Percentiles rank a stretch among this genome's conserved stretches.
Conservation (phyloP, 2,329 filamentous ascomycete genomes). For the Penicillium brasilianum region DNA sequence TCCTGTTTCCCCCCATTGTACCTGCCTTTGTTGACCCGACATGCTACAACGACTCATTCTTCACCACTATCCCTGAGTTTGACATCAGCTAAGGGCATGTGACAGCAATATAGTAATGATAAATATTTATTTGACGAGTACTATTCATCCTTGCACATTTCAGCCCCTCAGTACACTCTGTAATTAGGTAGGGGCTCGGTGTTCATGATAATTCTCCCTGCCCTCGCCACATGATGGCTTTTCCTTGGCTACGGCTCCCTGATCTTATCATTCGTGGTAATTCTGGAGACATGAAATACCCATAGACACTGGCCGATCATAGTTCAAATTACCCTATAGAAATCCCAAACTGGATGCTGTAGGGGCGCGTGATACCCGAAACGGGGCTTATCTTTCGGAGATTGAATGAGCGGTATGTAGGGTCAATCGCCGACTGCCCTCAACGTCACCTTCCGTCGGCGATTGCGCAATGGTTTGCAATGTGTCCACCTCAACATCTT, state of each 20-base stretch:
- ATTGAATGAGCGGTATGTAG: slow-evolving; percentile 7
- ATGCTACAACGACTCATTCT: slow-evolving; percentile 38
- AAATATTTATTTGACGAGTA: background rate
- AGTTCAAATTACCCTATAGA: slow-evolving; percentile 1
- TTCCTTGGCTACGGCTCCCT: background rate
- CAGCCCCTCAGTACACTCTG: background rate
- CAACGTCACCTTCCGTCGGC: slow-evolving; percentile 11
- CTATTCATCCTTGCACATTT: background rate
- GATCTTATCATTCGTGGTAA: background rate
- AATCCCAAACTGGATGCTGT: background rate
- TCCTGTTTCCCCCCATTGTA: slow-evolving; percentile 33
- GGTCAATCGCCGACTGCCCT: slow-evolving; percentile 27
- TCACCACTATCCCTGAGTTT: slow-evolving; percentile 35
- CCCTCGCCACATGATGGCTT: background rate
- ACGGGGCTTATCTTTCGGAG: slow-evolving; percentile 15
- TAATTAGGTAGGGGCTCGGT: background rate
- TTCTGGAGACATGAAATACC: background rate
- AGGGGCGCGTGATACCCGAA: background rate
- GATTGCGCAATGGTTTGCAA: slow-evolving; percentile 14
- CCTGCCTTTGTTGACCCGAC: slow-evolving; percentile 39
- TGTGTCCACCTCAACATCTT: slow-evolving; percentile 7
- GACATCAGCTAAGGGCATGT: slow-evolving; percentile 25
- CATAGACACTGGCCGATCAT: background rate
- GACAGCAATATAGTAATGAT: background rate
- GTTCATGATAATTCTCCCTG: background rate